A percentile compares a stretch with the other conserved stretches of the same genome.
Evolutionary conservation across 2,329 filamentous ascomycete species (phyloP).

Genomic region (Penicillium hordei): DNA sequence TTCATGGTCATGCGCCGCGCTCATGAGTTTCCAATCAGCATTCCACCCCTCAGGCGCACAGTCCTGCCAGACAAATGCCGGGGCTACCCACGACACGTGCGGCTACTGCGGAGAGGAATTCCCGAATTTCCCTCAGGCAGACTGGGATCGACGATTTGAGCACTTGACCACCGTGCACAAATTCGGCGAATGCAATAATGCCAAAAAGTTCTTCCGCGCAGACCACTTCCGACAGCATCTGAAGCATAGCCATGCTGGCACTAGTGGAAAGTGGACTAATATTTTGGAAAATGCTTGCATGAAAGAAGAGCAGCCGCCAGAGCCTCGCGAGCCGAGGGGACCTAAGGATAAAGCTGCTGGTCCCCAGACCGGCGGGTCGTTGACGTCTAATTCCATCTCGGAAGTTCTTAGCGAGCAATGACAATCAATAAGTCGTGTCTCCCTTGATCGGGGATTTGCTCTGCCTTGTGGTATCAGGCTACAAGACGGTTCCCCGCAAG

Average conservation of each 20-base stretch:
- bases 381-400: constrained; percentile 31
- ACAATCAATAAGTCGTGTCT: constrained; percentile 13
- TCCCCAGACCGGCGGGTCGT: constrained; percentile 15
- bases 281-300: constrained; percentile 96
- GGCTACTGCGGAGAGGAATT: constrained; percentile 97
- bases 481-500: neutral
- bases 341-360: constrained; percentile 10
- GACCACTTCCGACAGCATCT: constrained; percentile 98
- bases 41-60: constrained; percentile 74
- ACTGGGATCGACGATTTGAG: constrained; percentile 83
- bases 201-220: constrained; percentile 96
- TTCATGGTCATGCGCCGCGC: constrained; percentile 94
- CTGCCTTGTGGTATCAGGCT: neutral
- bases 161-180: constrained; percentile 93
- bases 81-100: constrained; percentile 66
- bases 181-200: constrained; percentile 95
- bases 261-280: constrained; percentile 98
- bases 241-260: constrained; percentile 95
- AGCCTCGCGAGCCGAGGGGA: constrained; percentile 23
- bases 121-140: constrained; percentile 67
- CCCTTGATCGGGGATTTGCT: neutral
- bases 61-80: constrained; percentile 35
- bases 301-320: constrained; percentile 67
- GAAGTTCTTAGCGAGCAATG: constrained; percentile 33
- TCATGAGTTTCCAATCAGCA: constrained; percentile 71